These are phyloP conservation scores for Massospora cicadina DNA, from an alignment of 371 early-diverging fungal species.

Conservation along the genomic window DNA sequence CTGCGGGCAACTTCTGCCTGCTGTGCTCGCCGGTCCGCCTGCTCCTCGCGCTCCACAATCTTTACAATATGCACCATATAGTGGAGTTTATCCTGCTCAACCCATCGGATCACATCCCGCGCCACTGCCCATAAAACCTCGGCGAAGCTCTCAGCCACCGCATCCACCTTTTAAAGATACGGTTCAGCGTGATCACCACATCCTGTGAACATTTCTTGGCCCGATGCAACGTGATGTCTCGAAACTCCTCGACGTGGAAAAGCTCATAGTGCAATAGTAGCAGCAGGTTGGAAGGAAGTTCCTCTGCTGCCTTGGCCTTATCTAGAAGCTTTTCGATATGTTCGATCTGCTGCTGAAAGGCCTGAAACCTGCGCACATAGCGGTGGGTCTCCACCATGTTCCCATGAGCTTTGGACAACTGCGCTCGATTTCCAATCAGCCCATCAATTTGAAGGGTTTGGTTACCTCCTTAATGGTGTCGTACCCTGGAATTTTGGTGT, in stretches of 20 bases:
- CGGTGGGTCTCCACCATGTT: slow-evolving; percentile 80
- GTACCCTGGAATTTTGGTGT: slow-evolving; percentile 16
- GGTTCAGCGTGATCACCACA: slow-evolving; percentile 54
- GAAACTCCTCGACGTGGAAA: slow-evolving; percentile 70
- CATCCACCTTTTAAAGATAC: slow-evolving; percentile 69
- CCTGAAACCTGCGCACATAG: slow-evolving; percentile 66
- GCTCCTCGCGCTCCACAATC: slow-evolving; percentile 80
- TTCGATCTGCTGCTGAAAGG: slow-evolving; percentile 59
- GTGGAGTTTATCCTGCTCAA: slow-evolving; percentile 39
- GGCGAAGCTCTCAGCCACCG: slow-evolving; percentile 59
- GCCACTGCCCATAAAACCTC: slow-evolving; percentile 68
- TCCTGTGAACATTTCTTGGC: slow-evolving; percentile 55
- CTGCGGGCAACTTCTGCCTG: slow-evolving; percentile 34
- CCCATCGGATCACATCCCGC: slow-evolving; percentile 53
- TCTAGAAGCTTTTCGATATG: slow-evolving; percentile 45
- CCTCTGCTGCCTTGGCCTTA: slow-evolving; percentile 42
- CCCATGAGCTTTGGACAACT: slow-evolving; percentile 78
- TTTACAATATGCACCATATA: slow-evolving; percentile 70
- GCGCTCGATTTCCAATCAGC: not conserved
- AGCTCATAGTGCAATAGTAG: slow-evolving; percentile 74
- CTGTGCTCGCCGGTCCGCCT: slow-evolving; percentile 55
- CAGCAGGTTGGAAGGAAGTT: slow-evolving; percentile 48
- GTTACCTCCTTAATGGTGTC: slow-evolving; percentile 9
- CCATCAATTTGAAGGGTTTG: not conserved
- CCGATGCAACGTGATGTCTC: slow-evolving; percentile 60